Evolutionary conservation across 495 filamentous ascomycete species (phyloP), one percentile per base, ranked within the genome.

Genomic region (Xylaria palmicola): DNA sequence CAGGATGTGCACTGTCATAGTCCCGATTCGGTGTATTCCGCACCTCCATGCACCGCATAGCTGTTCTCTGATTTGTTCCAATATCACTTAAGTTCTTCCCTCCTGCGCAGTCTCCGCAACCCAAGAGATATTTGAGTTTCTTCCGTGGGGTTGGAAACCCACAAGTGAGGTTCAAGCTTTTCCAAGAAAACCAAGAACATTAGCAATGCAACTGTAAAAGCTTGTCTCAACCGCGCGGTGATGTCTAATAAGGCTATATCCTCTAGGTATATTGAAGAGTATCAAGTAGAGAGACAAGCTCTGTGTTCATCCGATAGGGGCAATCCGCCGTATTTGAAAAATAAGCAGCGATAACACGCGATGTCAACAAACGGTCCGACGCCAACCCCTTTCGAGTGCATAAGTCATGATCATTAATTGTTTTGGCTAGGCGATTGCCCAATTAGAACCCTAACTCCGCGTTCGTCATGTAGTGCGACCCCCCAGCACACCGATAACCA

Each of bases 401-500:
- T 51, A 36, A 20, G 20, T 29, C 3, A n/a, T 29, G 6, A 48
- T 6, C 1, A n/a, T 13, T 2, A n/a, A 6, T 26, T 9, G 9
- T 39, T 12, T 15, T 40, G 15, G 10, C n/a, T 12, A 32, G n/a
- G 1, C 6, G 10, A 53, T 19, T 10, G 15, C 7, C 36, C 9
- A 15, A 44, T 59, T 48, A 65, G 15, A 65, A 7, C 13, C 62
- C 60, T 57, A 70, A 17, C 27, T 68, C 20, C 44, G 1, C 61
- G 67, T 80, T 64, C 6, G 68, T 65, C 32, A 85, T 66, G 17
- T 48, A 85, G 72, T 87, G 83, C 8, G 52, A 56, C 0, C 85
- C 84, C 0, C 75, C 84, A 5, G 75, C 72, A 62, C 85, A 86
- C 15, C 83, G 60, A 68, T 84, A 87, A 6, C 85, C 84, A 3